Conservation (phyloP, 169 alveolate genomes). For the Cryptosporidium felis region DNA sequence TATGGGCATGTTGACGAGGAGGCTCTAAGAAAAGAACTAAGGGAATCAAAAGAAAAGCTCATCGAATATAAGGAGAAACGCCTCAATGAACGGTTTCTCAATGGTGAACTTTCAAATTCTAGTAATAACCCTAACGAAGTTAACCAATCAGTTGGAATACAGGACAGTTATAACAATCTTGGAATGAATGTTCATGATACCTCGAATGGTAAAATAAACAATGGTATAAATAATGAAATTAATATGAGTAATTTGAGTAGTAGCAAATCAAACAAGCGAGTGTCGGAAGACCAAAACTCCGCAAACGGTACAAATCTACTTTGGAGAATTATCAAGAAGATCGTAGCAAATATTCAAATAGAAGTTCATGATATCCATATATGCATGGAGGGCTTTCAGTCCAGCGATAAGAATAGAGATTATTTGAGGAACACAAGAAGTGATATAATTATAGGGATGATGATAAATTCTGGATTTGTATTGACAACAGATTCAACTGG, state of each 20-base stretch:
- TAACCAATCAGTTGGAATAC: neutral
- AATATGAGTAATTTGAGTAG: neutral
- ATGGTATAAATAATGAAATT: neutral
- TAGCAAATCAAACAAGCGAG: neutral
- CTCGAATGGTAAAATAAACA: neutral
- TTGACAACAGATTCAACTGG: conserved; percentile 51
- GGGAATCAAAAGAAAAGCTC: conserved; percentile 47
- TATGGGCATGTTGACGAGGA: conserved; percentile 64
- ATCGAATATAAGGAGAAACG: conserved; percentile 37
- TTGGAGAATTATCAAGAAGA: conserved; percentile 63
- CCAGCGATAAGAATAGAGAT: conserved; percentile 2
- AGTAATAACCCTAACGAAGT: conserved; percentile 3
- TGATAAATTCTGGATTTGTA: conserved; percentile 62
- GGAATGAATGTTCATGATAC: no score
- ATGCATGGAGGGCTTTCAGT: conserved; percentile 66
- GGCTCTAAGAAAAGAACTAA: conserved; percentile 33
- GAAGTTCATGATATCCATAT: conserved; percentile 61
- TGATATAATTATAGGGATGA: conserved; percentile 51
- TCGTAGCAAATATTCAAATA: conserved; percentile 57
- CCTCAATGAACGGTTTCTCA: conserved; percentile 40
- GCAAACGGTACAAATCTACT: conserved; percentile 48
- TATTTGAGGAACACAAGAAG: conserved; percentile 25
- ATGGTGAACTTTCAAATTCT: conserved; percentile 30
- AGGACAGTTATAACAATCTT: no score
- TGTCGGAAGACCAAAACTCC: neutral